Base-by-base conservation (phyloP, 2,329 filamentous ascomycete species). In the Anisogramma anomala region DNA sequence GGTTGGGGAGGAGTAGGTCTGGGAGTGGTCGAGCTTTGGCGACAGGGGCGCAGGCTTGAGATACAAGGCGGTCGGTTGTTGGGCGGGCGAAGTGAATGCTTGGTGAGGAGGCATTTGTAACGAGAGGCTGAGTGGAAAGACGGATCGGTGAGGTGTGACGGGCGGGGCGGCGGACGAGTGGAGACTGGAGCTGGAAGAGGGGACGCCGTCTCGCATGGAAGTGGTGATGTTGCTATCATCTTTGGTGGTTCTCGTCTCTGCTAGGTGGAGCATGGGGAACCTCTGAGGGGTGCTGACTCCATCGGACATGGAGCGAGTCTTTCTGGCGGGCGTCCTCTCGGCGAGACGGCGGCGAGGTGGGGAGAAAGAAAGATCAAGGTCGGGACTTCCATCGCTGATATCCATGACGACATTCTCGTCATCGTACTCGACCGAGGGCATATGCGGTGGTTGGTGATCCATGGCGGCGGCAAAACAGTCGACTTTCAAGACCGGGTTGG, bases 21-120 rank as follows among this genome's bases (percentile, higher is more conserved):
- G 83, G 15, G 82, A 81, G 42, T 84, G 74, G 59, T 94, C 87
- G 48, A 91, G 74, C 58, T 93, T 87, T 13, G 88, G 87, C 2
- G 86, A 94, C 45, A 89, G 70, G 51, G 87, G 85, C 19, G 65
- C 64, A n/a, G 78, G 67, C 53, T 73, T 79, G 49, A 68, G 62
- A 39, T 69, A 64, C 13, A 39, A 14, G 5, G 30, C 23, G 20
- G 25, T 25, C 23, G 46, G 67, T 60, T 48, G 69, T 64, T 52
- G 71, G 36, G 52, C 44, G 25, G 42, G 42, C 27, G 42, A 33
- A 11, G 42, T 45, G 3, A 23, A 41, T 6, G 30, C 38, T 23
- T 34, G 30, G 50, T 64, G 69, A 50, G 65, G 67, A 20, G 81
- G 76, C 68, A 86, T 74, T 55, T 86, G 80, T 50, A 88, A 62